Conservation (phyloP, 2,329 filamentous ascomycete species). For the Ambrosiella cleistominuta region DNA sequence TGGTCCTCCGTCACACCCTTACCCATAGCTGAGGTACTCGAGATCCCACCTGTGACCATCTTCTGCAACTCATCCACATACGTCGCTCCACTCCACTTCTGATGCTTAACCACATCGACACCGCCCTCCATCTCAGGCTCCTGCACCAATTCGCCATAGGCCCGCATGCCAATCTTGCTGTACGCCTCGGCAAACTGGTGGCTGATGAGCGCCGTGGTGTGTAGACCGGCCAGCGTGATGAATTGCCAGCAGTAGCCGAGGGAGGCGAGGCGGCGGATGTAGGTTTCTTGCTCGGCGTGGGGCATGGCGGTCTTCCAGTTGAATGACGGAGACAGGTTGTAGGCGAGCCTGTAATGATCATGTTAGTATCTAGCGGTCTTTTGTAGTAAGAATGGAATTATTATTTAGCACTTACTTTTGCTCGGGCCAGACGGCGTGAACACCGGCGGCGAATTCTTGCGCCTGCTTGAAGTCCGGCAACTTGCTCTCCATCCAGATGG, state of each 20-base stretch:
- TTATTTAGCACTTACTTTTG: constrained; percentile 53
- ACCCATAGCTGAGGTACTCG: constrained; percentile 87
- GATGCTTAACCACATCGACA: constrained; percentile 92
- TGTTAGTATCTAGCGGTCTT: constrained; percentile 13
- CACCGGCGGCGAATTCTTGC: constrained; percentile 79
- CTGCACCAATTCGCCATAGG: constrained; percentile 92
- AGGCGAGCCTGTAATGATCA: constrained; percentile 50
- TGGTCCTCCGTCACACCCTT: constrained; percentile 97
- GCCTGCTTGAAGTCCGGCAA: constrained; percentile 83
- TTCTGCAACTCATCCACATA: constrained; percentile 91
- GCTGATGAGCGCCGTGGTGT: constrained; percentile 84
- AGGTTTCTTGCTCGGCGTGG: constrained; percentile 82
- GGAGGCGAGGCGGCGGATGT: constrained; percentile 71
- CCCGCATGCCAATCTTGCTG: constrained; percentile 71
- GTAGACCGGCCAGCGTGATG: constrained; percentile 94
- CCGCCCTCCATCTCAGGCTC: constrained; percentile 87
- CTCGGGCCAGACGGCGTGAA: constrained; percentile 88
- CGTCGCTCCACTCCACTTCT: constrained; percentile 94
- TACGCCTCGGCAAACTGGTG: constrained; percentile 78
- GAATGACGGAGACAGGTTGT: constrained; percentile 97
- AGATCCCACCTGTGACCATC: constrained; percentile 91
- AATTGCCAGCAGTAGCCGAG: constrained; percentile 99
- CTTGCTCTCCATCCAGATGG: constrained; percentile 99
- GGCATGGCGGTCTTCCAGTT: constrained; percentile 99
- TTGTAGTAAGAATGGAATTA: background rate